Conservation (phyloP, 2,329 filamentous ascomycete genomes). For the Claviceps spartinae region DNA sequence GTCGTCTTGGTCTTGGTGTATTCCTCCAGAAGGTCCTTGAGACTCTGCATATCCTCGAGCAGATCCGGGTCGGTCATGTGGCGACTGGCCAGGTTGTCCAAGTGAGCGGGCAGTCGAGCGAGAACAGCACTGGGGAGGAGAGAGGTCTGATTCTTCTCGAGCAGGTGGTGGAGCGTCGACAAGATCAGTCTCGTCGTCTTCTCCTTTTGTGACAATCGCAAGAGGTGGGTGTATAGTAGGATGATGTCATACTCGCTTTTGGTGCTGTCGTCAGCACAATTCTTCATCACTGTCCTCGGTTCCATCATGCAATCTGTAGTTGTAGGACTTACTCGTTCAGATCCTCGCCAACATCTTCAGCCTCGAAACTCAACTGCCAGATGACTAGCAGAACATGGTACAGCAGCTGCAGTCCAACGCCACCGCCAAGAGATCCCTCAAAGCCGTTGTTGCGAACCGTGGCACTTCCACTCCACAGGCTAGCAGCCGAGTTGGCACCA, state of each 20-base stretch:
- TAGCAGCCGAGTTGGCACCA: constrained; percentile 48
- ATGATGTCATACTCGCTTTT: constrained; percentile 86
- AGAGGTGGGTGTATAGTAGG: constrained; percentile 78
- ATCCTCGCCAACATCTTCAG: constrained; percentile 55
- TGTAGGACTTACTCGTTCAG: constrained; percentile 60
- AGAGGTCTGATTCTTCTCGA: constrained; percentile 55
- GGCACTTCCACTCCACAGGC: constrained; percentile 45
- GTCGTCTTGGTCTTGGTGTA: constrained; percentile 61
- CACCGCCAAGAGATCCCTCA: constrained; percentile 55
- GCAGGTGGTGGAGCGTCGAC: constrained; percentile 78
- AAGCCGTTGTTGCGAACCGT: constrained; percentile 45
- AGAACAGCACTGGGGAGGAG: constrained; percentile 75
- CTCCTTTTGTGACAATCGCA: constrained; percentile 89
- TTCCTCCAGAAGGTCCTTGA: constrained; percentile 51
- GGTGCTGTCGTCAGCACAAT: not conserved
- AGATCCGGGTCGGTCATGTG: constrained; percentile 53
- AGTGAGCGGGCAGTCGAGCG: constrained; percentile 59
- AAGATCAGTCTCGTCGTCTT: constrained; percentile 90
- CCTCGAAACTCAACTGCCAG: constrained; percentile 96
- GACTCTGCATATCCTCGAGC: constrained; percentile 44
- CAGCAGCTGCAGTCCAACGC: constrained; percentile 80
- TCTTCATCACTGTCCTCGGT: not conserved
- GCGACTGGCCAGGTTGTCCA: constrained; percentile 48
- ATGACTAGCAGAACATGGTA: constrained; percentile 89
- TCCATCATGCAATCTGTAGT: not conserved